Evolutionary conservation across 1,284 basidiomycete species (phyloP), one percentile per base, ranked within the genome.

Genomic region (Ustilago esculenta): DNA sequence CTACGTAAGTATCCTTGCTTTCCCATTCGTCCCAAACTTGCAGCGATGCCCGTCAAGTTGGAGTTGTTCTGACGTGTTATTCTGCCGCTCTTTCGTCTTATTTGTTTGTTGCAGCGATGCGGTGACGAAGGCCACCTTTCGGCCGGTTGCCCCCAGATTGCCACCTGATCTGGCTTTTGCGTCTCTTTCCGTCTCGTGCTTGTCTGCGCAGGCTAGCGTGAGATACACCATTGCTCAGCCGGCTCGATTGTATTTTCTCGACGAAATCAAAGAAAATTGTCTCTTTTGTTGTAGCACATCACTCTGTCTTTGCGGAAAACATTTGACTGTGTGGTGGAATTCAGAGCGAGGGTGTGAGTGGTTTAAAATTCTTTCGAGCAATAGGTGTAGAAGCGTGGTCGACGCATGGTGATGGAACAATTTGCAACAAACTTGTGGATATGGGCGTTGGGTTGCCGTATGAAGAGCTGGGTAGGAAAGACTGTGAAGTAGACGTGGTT

Each of bases 111-210:
- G 37, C 34, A 66, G 63, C 58, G 50, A 21, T 73, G 71, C 67
- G 72, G 72, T 36, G 59, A 58, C 14, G 52, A 52, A 41, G 72
- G 66, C 34, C 72, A 73, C 54, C 56, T 73, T 37, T 52, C 72
- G 18, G 45, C 67, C 10, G 67, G 51, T 24, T 73, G 72, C 67
- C 52, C 63, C 17, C 61, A 64, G 49, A 20, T 58, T 15, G 53
- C 68, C 36, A 61, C 61, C 45, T 64, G 57, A 60, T 32, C 12
- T 11, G 20, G 15, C 4, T n/a, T 21, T 11, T 18, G 35, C 23
- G 15, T 24, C 23, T 37, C 17, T n/a, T 21, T 34, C 24, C 17
- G 33, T 49, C 42, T 34, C 25, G 36, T n/a, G 17, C 24, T n/a
- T 32, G 9, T 12, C 18, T 0, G n/a, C 35, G 33, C 18, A 3